phyloP scores from a whole-genome alignment of 345 rosid species.

The Corchorus capsularis region DNA sequence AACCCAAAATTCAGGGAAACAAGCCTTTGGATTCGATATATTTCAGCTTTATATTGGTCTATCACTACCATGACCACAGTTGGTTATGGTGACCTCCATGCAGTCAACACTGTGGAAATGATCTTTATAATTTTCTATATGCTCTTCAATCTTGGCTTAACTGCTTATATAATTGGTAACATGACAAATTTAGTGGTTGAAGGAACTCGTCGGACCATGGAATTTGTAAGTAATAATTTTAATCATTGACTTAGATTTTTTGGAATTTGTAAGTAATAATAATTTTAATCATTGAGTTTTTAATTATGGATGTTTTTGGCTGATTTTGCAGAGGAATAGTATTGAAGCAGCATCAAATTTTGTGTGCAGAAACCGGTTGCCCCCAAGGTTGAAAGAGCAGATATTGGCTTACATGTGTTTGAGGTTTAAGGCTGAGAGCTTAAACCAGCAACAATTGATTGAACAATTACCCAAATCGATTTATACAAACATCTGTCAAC shows the following conservation, averaged over 20 bases:
- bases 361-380: conserved; percentile 72
- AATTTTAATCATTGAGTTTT: neutral
- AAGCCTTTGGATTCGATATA: conserved; percentile 67
- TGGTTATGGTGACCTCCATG: conserved; percentile 95
- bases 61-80: conserved; percentile 96
- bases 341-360: conserved; percentile 81
- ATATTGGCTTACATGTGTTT: conserved; percentile 92
- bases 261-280: conserved; percentile 74
- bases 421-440: conserved; percentile 88
- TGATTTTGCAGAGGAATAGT: conserved; percentile 73
- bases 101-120: conserved; percentile 83
- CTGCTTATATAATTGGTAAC: conserved; percentile 89
- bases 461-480: conserved; percentile 93
- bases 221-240: conserved; percentile 57
- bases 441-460: conserved; percentile 78
- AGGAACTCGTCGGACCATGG: conserved; percentile 98
- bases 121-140: conserved; percentile 73
- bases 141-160: conserved; percentile 93
- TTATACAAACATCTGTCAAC: conserved; percentile 81
- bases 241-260: no score
- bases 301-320: conserved; percentile 12
- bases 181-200: conserved; percentile 95
- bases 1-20: conserved; percentile 76
- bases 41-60: conserved; percentile 89
- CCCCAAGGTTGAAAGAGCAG: conserved; percentile 73